Evolutionary conservation across 2,329 filamentous ascomycete genomes (phyloP).

Genomic region (Fonsecaea pedrosoi): DNA sequence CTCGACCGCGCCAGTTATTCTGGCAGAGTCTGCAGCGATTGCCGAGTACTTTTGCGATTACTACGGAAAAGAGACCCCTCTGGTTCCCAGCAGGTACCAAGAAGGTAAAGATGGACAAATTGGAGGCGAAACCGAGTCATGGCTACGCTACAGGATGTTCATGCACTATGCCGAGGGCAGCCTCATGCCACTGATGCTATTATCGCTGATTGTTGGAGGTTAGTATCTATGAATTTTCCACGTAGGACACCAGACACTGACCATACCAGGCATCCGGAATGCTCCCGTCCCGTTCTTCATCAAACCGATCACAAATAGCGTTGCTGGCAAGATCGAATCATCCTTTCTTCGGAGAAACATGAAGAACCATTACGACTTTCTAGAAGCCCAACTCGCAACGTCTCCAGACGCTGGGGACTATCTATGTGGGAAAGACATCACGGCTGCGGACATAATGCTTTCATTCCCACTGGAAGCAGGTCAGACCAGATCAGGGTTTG

Average conservation of each 20-base stretch:
- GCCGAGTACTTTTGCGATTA: conserved; percentile 80
- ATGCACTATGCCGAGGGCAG: conserved; percentile 88
- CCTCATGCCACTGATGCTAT: conserved; percentile 74
- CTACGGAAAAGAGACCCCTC: conserved; percentile 56
- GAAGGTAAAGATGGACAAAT: conserved; percentile 62
- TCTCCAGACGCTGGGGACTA: conserved; percentile 49
- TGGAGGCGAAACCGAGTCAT: conserved; percentile 65
- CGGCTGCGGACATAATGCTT: conserved; percentile 56
- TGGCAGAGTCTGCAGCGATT: conserved; percentile 84
- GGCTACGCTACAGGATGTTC: conserved; percentile 69
- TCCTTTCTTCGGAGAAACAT: conserved; percentile 51
- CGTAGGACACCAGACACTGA: conserved; percentile 20
- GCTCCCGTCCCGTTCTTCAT: conserved; percentile 72
- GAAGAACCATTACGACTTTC: conserved; percentile 51
- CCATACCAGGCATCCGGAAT: conserved; percentile 52
- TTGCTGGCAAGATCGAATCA: conserved; percentile 56
- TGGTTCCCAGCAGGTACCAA: conserved; percentile 61
- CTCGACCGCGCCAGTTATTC: conserved; percentile 60
- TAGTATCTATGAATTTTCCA: conserved; percentile 42
- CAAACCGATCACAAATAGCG: conserved; percentile 65
- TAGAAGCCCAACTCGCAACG: conserved; percentile 54
- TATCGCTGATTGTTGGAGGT: conserved; percentile 67
- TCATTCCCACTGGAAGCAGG: conserved; percentile 54
- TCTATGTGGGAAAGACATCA: conserved; percentile 53
- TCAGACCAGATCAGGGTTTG: conserved; percentile 43